Evolutionary conservation across 306 rosid genomes (phyloP).

Genomic region (Trifolium subterraneum): DNA sequence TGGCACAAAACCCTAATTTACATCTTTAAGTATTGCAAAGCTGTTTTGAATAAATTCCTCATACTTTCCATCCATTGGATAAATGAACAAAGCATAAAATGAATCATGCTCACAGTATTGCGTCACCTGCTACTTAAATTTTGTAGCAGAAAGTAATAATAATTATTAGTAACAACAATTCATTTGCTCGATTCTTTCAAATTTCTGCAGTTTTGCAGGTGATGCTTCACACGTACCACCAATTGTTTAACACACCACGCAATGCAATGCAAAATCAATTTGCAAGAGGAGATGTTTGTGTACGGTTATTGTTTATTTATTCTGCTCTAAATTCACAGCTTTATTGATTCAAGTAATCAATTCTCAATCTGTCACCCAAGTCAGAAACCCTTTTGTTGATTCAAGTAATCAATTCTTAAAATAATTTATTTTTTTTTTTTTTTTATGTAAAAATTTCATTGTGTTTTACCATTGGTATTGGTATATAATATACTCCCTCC

Average conservation of each 20-base stretch:
- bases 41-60: too few relatives aligned
- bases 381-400: constrained; percentile 10
- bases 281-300: constrained; percentile 17
- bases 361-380: background rate
- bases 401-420: background rate
- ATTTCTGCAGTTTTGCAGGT: constrained; percentile 39
- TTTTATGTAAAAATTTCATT: too few relatives aligned
- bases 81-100: background rate
- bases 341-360: constrained; percentile 48
- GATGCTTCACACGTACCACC: background rate
- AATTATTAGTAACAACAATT: too few relatives aligned
- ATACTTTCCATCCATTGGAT: background rate
- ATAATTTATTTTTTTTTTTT: too few relatives aligned
- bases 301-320: constrained; percentile 19
- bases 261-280: constrained; percentile 3
- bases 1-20: too few relatives aligned
- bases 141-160: constrained; percentile 17
- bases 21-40: too few relatives aligned
- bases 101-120: background rate
- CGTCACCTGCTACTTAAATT: constrained; percentile 14
- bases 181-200: background rate
- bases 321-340: constrained; percentile 29
- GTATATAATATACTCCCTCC: too few relatives aligned
- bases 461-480: too few relatives aligned
- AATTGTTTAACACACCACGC: constrained; percentile 36